A percentile compares a stretch with the other conserved stretches of the same genome.
Conservation (phyloP, 2,329 filamentous ascomycete species). For the Talaromyces funiculosus region DNA sequence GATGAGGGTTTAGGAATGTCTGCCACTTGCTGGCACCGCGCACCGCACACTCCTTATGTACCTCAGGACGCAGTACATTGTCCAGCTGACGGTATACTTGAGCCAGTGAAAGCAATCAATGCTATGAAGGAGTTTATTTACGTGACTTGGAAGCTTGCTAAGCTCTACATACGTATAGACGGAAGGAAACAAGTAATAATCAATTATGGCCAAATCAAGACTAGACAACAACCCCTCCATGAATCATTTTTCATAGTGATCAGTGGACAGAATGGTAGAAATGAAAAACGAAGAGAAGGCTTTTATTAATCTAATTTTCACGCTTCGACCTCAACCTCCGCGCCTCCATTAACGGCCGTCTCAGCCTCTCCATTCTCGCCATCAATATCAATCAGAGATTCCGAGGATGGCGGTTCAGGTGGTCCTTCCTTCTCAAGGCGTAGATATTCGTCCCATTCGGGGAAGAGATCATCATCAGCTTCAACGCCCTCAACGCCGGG, state of each 20-base stretch:
- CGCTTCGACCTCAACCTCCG: constrained; percentile 21
- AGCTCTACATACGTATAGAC: neutral
- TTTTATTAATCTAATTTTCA: constrained; percentile 6
- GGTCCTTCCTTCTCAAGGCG: constrained; percentile 68
- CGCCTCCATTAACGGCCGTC: constrained; percentile 27
- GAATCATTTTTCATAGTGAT: neutral
- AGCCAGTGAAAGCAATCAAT: neutral
- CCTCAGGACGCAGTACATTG: neutral
- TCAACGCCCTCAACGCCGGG: constrained; percentile 55
- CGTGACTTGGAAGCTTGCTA: neutral
- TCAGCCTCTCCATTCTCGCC: constrained; percentile 27
- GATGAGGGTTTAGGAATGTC: neutral
- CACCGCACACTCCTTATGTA: no score
- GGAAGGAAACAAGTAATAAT: neutral
- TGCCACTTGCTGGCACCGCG: neutral
- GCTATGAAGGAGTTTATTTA: neutral
- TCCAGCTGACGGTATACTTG: neutral
- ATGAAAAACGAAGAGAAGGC: neutral
- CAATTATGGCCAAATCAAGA: neutral
- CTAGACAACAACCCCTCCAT: constrained; percentile 5
- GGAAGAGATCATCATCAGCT: constrained; percentile 75
- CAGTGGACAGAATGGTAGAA: neutral
- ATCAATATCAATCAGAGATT: constrained; percentile 39
- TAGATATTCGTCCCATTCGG: constrained; percentile 91
- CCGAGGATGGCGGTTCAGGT: constrained; percentile 33